Conservation (phyloP, 208 protist genomes). For the Herpetomonas tarakana region DNA sequence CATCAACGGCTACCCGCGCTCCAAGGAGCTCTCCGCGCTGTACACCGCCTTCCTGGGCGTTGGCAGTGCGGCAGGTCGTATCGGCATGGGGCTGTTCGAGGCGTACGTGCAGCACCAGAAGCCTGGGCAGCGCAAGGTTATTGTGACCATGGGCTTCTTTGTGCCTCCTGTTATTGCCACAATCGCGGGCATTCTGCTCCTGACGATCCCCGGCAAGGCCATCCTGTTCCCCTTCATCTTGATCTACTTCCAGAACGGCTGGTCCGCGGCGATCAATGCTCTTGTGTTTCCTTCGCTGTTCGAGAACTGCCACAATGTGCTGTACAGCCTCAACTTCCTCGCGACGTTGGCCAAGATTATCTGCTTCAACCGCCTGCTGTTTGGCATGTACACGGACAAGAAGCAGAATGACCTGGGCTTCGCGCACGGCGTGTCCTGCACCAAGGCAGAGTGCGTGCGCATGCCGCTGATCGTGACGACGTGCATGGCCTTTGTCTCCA, state of each 20-base stretch:
- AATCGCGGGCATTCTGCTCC: conserved; percentile 54
- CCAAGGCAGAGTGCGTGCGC: conserved; percentile 32
- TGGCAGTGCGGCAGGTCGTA: conserved; percentile 49
- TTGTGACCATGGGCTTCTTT: conserved; percentile 49
- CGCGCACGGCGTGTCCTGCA: conserved; percentile 35
- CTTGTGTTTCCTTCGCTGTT: conserved; percentile 65
- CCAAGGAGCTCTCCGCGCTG: conserved; percentile 31
- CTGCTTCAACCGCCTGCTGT: conserved; percentile 66
- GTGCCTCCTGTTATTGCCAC: conserved; percentile 40
- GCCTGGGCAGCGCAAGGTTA: conserved; percentile 32
- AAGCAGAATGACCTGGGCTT: conserved; percentile 45
- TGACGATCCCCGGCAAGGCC: conserved; percentile 50
- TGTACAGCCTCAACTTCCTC: conserved; percentile 68
- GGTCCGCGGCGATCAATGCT: conserved; percentile 46
- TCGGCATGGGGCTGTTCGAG: conserved; percentile 61
- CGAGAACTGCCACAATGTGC: conserved; percentile 36
- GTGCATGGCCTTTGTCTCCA: conserved; percentile 28
- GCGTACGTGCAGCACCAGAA: conserved; percentile 59
- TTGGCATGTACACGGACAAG: conserved; percentile 48
- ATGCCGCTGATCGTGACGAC: conserved; percentile 50
- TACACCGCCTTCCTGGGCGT: conserved; percentile 69
- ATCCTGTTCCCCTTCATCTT: conserved; percentile 67
- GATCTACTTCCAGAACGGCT: conserved; percentile 68
- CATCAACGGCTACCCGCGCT: conserved; percentile 37
- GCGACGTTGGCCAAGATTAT: conserved; percentile 52